Conservation (phyloP, 2,329 filamentous ascomycete genomes). For the Ophiocordyceps camponoti-saundersi region DNA sequence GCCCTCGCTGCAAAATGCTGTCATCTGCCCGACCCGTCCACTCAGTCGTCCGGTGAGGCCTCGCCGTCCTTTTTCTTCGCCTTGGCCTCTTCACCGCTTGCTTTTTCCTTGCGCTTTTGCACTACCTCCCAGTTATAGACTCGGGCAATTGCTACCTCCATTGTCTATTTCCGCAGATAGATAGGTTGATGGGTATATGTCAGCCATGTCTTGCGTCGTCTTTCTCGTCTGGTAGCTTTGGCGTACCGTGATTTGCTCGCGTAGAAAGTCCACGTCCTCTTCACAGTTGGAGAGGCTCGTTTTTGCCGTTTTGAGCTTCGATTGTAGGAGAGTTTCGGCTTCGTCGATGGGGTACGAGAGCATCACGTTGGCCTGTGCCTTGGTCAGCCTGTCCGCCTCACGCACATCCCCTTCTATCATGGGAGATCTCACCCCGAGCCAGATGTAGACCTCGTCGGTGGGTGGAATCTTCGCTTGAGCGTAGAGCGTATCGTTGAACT, state of each 20-base stretch:
- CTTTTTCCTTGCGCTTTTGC: constrained; percentile 82
- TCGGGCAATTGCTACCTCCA: constrained; percentile 88
- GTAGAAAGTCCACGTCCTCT: constrained; percentile 87
- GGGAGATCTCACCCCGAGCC: constrained; percentile 59
- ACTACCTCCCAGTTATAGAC: constrained; percentile 99
- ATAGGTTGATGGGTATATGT: no score
- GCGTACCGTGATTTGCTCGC: constrained; percentile 86
- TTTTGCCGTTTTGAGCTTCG: constrained; percentile 66
- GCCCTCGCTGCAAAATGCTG: background rate
- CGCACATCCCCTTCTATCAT: background rate
- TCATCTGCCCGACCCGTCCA: background rate
- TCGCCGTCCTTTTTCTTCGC: constrained; percentile 9
- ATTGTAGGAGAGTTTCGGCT: constrained; percentile 59
- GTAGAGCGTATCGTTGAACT: constrained; percentile 90
- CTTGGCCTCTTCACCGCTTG: constrained; percentile 34
- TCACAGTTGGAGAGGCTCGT: constrained; percentile 74
- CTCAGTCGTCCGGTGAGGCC: background rate
- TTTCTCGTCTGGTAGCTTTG: background rate
- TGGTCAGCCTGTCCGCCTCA: constrained; percentile 1
- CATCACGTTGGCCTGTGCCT: constrained; percentile 78
- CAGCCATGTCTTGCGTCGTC: background rate
- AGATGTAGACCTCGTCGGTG: constrained; percentile 86
- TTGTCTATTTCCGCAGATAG: no score
- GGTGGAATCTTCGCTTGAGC: constrained; percentile 70
- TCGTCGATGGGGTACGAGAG: constrained; percentile 82